A percentile compares a stretch with the other conserved stretches of the same genome.
These are phyloP conservation scores for Albugo candida DNA, from an alignment of 352 stramenopile species.

Conservation along the genomic window DNA sequence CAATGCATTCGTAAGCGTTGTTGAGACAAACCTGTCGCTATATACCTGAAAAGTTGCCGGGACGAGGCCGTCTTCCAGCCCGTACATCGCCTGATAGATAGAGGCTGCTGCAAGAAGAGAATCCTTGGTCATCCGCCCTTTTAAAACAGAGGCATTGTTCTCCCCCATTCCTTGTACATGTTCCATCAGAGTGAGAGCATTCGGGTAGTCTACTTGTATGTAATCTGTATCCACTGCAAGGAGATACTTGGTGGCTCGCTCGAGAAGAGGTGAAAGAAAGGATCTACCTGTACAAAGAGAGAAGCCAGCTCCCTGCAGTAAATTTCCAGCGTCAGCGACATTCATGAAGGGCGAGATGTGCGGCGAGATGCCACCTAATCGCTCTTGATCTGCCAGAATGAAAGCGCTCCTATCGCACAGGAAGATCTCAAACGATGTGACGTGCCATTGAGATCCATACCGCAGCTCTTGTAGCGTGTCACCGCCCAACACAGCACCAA, in stretches of 20 bases:
- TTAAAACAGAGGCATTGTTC: constrained; percentile 55
- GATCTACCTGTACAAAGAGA: constrained; percentile 74
- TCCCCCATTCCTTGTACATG: constrained; percentile 91
- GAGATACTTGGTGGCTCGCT: not conserved
- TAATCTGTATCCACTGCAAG: constrained; percentile 90
- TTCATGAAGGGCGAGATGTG: constrained; percentile 94
- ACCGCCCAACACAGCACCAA: constrained; percentile 90
- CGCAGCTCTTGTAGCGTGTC: constrained; percentile 90
- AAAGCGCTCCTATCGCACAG: constrained; percentile 54
- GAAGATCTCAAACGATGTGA: not conserved
- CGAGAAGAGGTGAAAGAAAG: not conserved
- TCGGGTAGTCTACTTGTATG: constrained; percentile 86
- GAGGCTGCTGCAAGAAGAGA: constrained; percentile 86
- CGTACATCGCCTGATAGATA: constrained; percentile 90
- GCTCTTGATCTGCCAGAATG: constrained; percentile 89
- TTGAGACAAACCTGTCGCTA: not conserved
- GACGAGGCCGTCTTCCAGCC: constrained; percentile 69
- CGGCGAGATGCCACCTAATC: constrained; percentile 85
- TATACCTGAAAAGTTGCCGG: constrained; percentile 87
- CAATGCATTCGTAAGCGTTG: constrained; percentile 1
- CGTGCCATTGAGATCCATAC: constrained; percentile 9
- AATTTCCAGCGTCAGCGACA: constrained; percentile 84
- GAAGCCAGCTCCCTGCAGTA: constrained; percentile 87
- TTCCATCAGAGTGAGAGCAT: constrained; percentile 93
- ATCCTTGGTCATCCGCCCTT: constrained; percentile 37